phyloP scores from a whole-genome alignment of 2,329 filamentous ascomycete species.

The Aureobasidium mangrovei region DNA sequence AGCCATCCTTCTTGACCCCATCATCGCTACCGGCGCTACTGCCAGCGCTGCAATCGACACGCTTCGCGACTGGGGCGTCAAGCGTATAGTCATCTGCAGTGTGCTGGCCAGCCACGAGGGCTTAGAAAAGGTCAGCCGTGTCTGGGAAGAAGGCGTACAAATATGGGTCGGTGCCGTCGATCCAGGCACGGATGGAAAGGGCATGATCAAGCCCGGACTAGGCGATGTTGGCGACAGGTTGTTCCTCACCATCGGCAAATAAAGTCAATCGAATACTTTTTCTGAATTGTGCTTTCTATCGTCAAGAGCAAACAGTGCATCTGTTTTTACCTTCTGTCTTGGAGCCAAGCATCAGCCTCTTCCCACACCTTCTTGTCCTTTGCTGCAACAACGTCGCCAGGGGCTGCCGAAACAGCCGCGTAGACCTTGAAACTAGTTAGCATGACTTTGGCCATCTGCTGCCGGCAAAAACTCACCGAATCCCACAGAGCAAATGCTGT shows the following conservation, averaged over 20 bases:
- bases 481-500: constrained; percentile 57
- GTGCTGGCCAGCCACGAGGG: constrained; percentile 67
- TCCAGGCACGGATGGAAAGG: constrained; percentile 59
- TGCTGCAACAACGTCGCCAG: constrained; percentile 36
- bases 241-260: constrained; percentile 85
- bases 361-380: constrained; percentile 46
- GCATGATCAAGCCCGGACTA: constrained; percentile 85
- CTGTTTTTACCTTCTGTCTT: constrained; percentile 11
- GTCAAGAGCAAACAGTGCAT: neutral
- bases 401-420: constrained; percentile 47
- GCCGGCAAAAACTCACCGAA: constrained; percentile 41
- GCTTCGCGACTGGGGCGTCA: constrained; percentile 83
- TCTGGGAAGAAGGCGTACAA: constrained; percentile 70
- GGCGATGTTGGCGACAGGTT: constrained; percentile 86
- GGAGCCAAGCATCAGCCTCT: constrained; percentile 15
- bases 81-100: constrained; percentile 65
- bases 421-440: constrained; percentile 39
- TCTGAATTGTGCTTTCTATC: neutral
- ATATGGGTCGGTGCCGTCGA: constrained; percentile 81
- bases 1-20: constrained; percentile 79
- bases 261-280: constrained; percentile 14
- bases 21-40: constrained; percentile 90
- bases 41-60: constrained; percentile 84
- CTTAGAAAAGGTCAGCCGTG: constrained; percentile 59
- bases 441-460: neutral